Percentiles rank a stretch among this genome's conserved stretches.
Evolutionary conservation across 768 basidiomycete genomes (phyloP).

Genomic region (Suillus tomentosus): DNA sequence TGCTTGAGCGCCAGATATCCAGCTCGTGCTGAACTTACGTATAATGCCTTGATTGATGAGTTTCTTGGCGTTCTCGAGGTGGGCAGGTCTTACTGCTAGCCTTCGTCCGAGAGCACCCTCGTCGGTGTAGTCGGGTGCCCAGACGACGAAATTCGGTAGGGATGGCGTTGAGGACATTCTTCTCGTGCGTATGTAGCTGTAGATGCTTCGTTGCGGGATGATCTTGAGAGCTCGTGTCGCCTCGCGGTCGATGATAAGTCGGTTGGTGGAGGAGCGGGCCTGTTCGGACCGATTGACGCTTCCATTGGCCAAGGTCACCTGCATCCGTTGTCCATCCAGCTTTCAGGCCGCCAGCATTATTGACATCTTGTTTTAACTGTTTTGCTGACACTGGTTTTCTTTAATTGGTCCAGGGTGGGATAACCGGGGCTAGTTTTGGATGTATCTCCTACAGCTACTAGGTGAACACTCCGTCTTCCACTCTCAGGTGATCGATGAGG

Average conservation of each 20-base stretch:
- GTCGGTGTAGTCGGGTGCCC: slow-evolving; percentile 66
- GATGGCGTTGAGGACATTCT: slow-evolving; percentile 23
- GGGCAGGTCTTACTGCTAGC: slow-evolving; percentile 50
- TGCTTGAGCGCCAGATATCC: slow-evolving; percentile 15
- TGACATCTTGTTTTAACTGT: background rate
- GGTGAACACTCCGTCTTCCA: background rate
- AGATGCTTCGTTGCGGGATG: background rate
- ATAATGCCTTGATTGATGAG: slow-evolving; percentile 43
- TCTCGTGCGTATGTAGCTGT: background rate
- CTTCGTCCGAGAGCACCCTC: slow-evolving; percentile 55
- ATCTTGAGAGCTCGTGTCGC: background rate
- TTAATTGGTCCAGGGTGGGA: background rate
- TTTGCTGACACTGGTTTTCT: background rate
- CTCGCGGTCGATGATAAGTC: background rate
- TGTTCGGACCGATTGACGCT: background rate
- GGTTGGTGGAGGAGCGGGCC: slow-evolving; percentile 5
- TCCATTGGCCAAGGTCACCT: too few relatives aligned
- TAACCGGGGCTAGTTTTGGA: background rate
- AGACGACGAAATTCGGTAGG: slow-evolving; percentile 50
- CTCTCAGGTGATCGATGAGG: background rate
- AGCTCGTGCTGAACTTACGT: slow-evolving; percentile 41
- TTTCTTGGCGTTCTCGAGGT: slow-evolving; percentile 46
- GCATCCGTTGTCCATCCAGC: background rate
- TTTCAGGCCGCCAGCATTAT: background rate
- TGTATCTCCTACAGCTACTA: background rate